Base-by-base conservation (phyloP, 805 yeast species). In the Candida piceae region DNA sequence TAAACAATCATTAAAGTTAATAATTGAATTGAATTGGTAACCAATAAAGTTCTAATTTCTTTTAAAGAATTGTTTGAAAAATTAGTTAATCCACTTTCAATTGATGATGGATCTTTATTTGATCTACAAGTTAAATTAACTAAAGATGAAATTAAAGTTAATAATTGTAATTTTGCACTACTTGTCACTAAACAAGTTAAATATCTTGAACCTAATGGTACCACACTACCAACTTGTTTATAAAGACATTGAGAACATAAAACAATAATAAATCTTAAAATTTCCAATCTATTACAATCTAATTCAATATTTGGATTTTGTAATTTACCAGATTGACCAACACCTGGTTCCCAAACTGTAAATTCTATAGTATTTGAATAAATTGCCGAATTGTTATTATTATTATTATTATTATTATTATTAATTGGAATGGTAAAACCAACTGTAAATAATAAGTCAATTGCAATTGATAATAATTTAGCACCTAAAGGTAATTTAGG, bases 291-390 rank as follows among this genome's bases (percentile, higher is more conserved):
- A 52, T 84, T 78, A 18, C 76, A 55, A 46, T 84, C 89, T 28
- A 76, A 51, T 16, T 64, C 61, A 1, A 72, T 60, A 13, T 53
- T 60, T 31, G 64, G 74, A 24, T 36, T 49, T 25, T 47, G 32
- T 29, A 40, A 48, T 6, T 35, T 36, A 4, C 44, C 57, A 3
- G 57, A 49, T 3, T 64, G 55, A 2, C 86, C 89, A 22, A 88
- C 69, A 5, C 96, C 96, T 4, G 83, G 76, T 48, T 84, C 94
- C 96, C 96, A 88, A 1, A 82, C 65, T 7, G 64, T 44, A 34
- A 59, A 61, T 17, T 69, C 69, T 4, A 55, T 45, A 6, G 62
- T 58, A 20, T 58, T 57, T 16, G 54, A 39, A 16, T 26, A n/a
- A n/a, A n/a, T n/a, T n/a, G n/a, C n/a, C n/a, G n/a, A n/a, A n/a